Percentiles rank a stretch among this genome's conserved stretches.
Conservation (phyloP, 345 rosid genomes). For the Ceriops zippeliana region DNA sequence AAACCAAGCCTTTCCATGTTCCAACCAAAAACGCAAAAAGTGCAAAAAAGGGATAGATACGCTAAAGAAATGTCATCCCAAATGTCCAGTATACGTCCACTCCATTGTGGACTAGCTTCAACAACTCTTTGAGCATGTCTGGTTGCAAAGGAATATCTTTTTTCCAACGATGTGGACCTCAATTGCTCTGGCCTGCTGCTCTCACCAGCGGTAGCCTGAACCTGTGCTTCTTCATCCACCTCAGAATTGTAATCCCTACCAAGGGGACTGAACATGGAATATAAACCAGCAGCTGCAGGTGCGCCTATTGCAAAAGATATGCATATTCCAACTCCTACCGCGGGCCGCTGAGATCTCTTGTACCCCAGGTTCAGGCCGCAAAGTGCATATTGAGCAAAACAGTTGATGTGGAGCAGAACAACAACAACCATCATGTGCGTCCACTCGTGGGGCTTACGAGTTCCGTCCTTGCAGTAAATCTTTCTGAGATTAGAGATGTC, state of each 20-base stretch:
- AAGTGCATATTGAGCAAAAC: conserved; percentile 94
- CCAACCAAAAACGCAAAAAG: conserved; percentile 92
- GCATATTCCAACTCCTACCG: conserved; percentile 80
- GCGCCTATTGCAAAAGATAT: conserved; percentile 82
- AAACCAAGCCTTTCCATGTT: conserved; percentile 95
- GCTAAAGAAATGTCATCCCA: conserved; percentile 89
- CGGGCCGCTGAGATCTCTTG: conserved; percentile 77
- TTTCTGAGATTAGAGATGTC: conserved; percentile 69
- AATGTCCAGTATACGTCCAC: conserved; percentile 80
- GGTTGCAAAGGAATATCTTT: conserved; percentile 65
- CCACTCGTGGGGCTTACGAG: conserved; percentile 89
- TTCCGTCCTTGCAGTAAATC: conserved; percentile 80
- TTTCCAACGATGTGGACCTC: conserved; percentile 39
- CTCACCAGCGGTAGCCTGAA: conserved; percentile 28
- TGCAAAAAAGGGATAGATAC: conserved; percentile 75
- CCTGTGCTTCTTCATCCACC: conserved; percentile 67
- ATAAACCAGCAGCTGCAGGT: conserved; percentile 77
- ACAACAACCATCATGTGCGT: conserved; percentile 81
- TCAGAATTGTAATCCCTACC: conserved; percentile 68
- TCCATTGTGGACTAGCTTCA: conserved; percentile 65
- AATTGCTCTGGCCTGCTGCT: conserved; percentile 23
- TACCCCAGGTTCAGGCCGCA: conserved; percentile 84
- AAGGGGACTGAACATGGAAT: conserved; percentile 73
- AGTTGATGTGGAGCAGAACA: conserved; percentile 72
- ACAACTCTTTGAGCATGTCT: conserved; percentile 35